phyloP scores from a whole-genome alignment of 441 rosid species.

The Euphorbia schlechtendalii region DNA sequence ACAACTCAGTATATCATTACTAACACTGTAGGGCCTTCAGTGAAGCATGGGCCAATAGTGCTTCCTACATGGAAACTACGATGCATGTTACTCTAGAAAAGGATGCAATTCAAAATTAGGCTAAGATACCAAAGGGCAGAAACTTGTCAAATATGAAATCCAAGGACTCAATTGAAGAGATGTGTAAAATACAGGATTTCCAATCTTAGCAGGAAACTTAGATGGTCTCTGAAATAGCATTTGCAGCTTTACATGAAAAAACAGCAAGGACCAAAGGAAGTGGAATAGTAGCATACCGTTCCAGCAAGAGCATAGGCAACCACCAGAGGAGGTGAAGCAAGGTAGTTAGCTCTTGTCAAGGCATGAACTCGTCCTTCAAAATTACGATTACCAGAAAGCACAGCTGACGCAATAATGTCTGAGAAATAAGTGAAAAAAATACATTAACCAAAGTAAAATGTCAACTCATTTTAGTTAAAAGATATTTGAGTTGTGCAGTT shows the following conservation, averaged over 20 bases:
- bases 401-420: conserved; percentile 93
- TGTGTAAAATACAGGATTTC: too few relatives aligned
- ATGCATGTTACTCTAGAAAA: not conserved
- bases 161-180: not conserved
- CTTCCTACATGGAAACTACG: not conserved
- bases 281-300: conserved; percentile 44
- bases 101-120: not conserved
- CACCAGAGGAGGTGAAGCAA: conserved; percentile 96
- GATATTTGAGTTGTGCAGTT: too few relatives aligned
- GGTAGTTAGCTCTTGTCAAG: conserved; percentile 96
- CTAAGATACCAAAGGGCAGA: not conserved
- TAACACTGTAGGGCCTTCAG: not conserved
- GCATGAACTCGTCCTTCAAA: conserved; percentile 98
- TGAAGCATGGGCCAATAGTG: not conserved
- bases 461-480: too few relatives aligned
- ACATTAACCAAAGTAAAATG: not conserved
- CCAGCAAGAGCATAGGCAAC: conserved; percentile 99
- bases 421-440: conserved; percentile 5
- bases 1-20: not conserved
- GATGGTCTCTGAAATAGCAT: not conserved
- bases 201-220: not conserved
- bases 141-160: not conserved
- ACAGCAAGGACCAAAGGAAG: not conserved
- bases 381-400: conserved; percentile 93
- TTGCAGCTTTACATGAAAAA: not conserved